Evolutionary conservation across 2,329 filamentous ascomycete species (phyloP).

Genomic region (Ophiostoma perfectum): DNA sequence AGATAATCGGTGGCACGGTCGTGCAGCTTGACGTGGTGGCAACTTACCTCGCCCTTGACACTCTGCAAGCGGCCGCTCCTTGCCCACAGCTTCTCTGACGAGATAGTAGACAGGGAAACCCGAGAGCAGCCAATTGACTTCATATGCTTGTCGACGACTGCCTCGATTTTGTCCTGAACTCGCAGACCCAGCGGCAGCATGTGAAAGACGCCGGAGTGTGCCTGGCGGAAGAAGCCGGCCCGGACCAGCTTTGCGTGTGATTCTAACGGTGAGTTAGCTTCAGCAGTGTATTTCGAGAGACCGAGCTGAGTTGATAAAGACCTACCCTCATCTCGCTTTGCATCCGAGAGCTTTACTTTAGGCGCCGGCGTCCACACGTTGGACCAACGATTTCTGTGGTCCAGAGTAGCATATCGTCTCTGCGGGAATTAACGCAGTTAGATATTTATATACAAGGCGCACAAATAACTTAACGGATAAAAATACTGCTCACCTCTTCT

Average conservation of each 20-base stretch:
- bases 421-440: not conserved
- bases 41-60: conserved; percentile 63
- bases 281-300: not conserved
- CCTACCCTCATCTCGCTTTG: conserved; percentile 50
- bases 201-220: conserved; percentile 88
- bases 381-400: conserved; percentile 51
- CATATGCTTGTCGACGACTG: conserved; percentile 87
- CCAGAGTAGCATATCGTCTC: conserved; percentile 25
- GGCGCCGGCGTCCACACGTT: conserved; percentile 75
- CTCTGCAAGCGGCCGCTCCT: conserved; percentile 74
- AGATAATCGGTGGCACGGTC: no score
- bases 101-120: conserved; percentile 76
- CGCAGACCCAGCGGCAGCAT: conserved; percentile 79
- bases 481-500: not conserved
- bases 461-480: not conserved
- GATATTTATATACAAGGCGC: not conserved
- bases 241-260: conserved; percentile 62
- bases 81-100: conserved; percentile 77
- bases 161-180: conserved; percentile 83
- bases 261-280: conserved; percentile 39
- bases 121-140: conserved; percentile 72
- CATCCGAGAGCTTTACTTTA: conserved; percentile 48
- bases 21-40: no score
- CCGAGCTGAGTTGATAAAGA: not conserved
- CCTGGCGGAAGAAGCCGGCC: conserved; percentile 68